Conservation (phyloP, 2,329 filamentous ascomycete genomes). For the Pyrenochaeta sp. region DNA sequence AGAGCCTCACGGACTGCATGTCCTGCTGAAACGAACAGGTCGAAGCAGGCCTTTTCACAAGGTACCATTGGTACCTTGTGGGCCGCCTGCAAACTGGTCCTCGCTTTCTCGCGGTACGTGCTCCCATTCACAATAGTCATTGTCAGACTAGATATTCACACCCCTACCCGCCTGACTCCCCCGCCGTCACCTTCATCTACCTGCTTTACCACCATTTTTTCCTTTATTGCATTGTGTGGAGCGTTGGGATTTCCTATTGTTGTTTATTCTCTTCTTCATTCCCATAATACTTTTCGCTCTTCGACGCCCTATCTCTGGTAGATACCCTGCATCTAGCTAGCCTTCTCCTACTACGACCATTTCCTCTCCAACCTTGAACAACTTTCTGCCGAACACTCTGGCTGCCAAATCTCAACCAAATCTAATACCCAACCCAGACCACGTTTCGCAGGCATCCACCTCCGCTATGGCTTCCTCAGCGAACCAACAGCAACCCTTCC, state of each 20-base stretch:
- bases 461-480: constrained; percentile 58
- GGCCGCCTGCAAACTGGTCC: constrained; percentile 47
- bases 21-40: constrained; percentile 52
- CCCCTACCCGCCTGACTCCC: constrained; percentile 16
- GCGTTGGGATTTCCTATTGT: constrained; percentile 37
- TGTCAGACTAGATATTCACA: constrained; percentile 39
- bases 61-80: constrained; percentile 48
- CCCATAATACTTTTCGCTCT: constrained; percentile 29
- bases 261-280: constrained; percentile 38
- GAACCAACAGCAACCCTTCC: constrained; percentile 63
- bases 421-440: constrained; percentile 47
- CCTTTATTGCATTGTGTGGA: constrained; percentile 50
- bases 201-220: constrained; percentile 30
- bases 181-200: constrained; percentile 16
- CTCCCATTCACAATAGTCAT: constrained; percentile 35
- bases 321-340: constrained; percentile 33
- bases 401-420: constrained; percentile 8
- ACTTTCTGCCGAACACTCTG: no score
- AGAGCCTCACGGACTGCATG: constrained; percentile 54
- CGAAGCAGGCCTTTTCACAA: constrained; percentile 48
- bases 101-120: constrained; percentile 53
- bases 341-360: constrained; percentile 9
- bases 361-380: constrained; percentile 7
- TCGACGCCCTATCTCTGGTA: constrained; percentile 37
- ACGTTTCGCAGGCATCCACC: constrained; percentile 36